These are phyloP conservation scores for Paulownia fortunei DNA, from an alignment of 257 asterid genomes.

Conservation along the genomic window DNA sequence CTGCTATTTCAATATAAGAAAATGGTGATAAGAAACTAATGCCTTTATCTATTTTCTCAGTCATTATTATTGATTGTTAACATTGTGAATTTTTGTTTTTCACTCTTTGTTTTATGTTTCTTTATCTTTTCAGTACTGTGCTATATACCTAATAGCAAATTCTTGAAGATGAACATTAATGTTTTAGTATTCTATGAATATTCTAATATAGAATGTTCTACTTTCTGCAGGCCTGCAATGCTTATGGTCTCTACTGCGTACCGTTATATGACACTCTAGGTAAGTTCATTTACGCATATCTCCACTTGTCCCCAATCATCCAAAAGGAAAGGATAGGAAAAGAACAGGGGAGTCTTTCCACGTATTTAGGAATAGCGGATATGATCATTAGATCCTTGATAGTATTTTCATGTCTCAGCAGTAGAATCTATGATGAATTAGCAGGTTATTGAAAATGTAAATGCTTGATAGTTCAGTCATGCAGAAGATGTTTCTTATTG, in stretches of 20 bases:
- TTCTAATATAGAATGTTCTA: background rate
- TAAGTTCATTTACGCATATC: conserved; percentile 27
- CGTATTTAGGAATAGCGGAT: no score
- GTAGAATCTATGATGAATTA: no score
- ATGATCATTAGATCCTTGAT: no score
- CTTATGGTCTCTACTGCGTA: conserved; percentile 72
- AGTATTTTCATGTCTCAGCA: no score
- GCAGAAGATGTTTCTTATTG: no score
- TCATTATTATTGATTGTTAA: background rate
- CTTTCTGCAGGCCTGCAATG: conserved; percentile 80
- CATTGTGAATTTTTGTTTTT: background rate
- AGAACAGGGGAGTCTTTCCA: background rate
- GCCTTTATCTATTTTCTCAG: background rate
- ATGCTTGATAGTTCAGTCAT: no score
- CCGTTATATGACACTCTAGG: conserved; percentile 89
- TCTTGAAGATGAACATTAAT: background rate
- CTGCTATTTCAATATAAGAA: background rate
- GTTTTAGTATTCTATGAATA: background rate
- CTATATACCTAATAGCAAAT: no score
- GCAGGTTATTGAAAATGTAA: no score
- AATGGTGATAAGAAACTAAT: background rate
- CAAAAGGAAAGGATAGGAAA: background rate
- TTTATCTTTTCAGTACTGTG: no score
- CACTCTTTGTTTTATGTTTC: background rate
- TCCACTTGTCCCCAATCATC: background rate